Conservation (phyloP, 305 asterid species). For the Stenogyne calaminthoides region DNA sequence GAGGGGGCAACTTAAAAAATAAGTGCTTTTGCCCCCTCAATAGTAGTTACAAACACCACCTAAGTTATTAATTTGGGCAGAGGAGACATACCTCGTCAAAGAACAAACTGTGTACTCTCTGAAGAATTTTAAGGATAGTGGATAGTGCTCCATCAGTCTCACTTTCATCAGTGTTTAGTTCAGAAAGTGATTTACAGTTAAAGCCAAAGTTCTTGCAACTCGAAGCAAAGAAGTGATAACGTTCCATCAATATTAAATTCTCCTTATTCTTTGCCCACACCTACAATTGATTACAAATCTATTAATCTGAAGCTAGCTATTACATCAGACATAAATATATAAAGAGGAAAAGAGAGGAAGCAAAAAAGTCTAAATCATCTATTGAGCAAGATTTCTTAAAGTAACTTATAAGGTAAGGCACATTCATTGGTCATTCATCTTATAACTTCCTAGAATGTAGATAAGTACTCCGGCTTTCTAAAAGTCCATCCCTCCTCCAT, state of each 20-base stretch:
- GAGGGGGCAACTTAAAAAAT: too few relatives aligned
- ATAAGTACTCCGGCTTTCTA: background rate
- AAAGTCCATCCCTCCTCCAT: background rate
- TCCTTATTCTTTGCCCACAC: slow-evolving; percentile 89
- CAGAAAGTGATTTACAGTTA: slow-evolving; percentile 63
- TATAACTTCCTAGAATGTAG: background rate
- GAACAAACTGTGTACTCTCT: slow-evolving; percentile 58
- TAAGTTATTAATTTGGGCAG: background rate
- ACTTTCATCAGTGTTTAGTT: slow-evolving; percentile 72
- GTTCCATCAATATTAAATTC: slow-evolving; percentile 83
- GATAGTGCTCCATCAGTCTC: slow-evolving; percentile 79
- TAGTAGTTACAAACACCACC: too few relatives aligned
- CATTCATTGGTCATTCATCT: background rate
- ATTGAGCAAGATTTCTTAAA: background rate
- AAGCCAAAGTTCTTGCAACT: slow-evolving; percentile 79
- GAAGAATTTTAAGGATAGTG: slow-evolving; percentile 63
- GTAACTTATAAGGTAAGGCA: background rate
- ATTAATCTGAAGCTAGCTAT: slow-evolving; percentile 14
- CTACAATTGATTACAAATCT: slow-evolving; percentile 34
- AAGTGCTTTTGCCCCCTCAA: too few relatives aligned
- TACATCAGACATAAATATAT: background rate
- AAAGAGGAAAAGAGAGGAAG: background rate
- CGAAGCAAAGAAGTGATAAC: slow-evolving; percentile 90
- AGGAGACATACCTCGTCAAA: slow-evolving; percentile 50
- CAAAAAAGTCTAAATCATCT: background rate